Conservation (phyloP, 2,329 filamentous ascomycete genomes). For the Passalora sequoiae region DNA sequence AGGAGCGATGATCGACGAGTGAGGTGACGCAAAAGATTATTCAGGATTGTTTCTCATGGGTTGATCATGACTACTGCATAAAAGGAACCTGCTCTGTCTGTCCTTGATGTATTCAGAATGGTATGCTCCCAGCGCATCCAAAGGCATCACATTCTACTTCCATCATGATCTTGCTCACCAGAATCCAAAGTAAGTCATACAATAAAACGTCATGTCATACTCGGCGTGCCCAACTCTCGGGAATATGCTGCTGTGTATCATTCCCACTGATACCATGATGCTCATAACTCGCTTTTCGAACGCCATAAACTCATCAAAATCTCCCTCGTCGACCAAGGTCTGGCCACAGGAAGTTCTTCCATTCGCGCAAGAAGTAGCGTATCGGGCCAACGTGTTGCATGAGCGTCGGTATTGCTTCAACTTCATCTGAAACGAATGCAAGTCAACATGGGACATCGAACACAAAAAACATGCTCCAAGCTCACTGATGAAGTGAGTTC, state of each 20-base stretch:
- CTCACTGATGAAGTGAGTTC: constrained; percentile 30
- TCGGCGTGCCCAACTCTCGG: neutral
- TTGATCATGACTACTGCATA: constrained; percentile 2
- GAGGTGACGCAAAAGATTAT: too few relatives aligned
- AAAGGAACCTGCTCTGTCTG: neutral
- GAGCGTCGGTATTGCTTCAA: constrained; percentile 7
- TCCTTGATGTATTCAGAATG: too few relatives aligned
- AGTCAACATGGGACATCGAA: too few relatives aligned
- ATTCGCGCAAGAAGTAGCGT: constrained; percentile 13
- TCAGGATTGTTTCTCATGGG: neutral
- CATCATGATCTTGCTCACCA: neutral
- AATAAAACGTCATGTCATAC: constrained; percentile 1
- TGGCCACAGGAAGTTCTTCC: constrained; percentile 10
- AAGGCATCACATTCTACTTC: constrained; percentile 1
- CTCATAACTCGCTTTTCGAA: neutral
- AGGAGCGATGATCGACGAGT: too few relatives aligned
- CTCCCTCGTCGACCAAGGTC: neutral
- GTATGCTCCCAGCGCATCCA: constrained; percentile 9
- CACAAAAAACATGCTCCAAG: neutral
- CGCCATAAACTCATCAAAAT: constrained; percentile 1
- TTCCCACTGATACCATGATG: neutral
- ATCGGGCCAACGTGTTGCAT: constrained; percentile 14
- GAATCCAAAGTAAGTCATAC: constrained; percentile 3
- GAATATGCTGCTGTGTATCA: neutral
- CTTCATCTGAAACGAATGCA: constrained; percentile 6